Evolutionary conservation across 2,329 filamentous ascomycete species (phyloP).

Genomic region (Monilinia polystroma): DNA sequence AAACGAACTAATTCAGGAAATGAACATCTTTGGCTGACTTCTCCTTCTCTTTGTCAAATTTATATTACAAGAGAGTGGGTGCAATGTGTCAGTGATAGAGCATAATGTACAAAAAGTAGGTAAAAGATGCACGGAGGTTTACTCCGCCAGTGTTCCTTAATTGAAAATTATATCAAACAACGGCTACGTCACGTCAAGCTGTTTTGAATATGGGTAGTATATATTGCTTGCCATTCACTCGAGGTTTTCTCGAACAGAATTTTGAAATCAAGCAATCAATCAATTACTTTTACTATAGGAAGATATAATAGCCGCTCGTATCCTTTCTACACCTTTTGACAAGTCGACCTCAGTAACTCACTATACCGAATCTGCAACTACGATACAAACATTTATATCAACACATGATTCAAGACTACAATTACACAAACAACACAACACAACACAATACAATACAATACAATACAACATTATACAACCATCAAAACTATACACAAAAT

Average conservation of each 20-base stretch:
- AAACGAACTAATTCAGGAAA: not conserved
- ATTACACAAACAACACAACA: not conserved
- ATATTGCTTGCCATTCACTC: conserved; percentile 12
- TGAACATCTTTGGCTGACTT: conserved; percentile 1
- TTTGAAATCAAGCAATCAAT: not conserved
- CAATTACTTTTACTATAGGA: not conserved
- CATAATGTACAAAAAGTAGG: not conserved
- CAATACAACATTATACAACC: not conserved
- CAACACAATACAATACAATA: no score
- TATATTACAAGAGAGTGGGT: not conserved
- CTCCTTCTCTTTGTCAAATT: not conserved
- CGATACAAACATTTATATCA: not conserved
- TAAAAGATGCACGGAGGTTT: not conserved
- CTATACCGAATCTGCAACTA: not conserved
- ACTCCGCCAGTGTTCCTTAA: not conserved
- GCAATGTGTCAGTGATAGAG: no score
- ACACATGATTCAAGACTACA: not conserved
- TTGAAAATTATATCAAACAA: not conserved
- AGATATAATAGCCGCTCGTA: not conserved
- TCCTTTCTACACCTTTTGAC: not conserved
- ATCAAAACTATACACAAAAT: not conserved
- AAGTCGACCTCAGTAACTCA: conserved; percentile 5
- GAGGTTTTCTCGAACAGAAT: not conserved
- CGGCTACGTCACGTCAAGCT: conserved; percentile 8
- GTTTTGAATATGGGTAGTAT: not conserved